These are phyloP conservation scores for Calvatia gigantea DNA, from an alignment of 768 basidiomycete genomes.

Conservation along the genomic window DNA sequence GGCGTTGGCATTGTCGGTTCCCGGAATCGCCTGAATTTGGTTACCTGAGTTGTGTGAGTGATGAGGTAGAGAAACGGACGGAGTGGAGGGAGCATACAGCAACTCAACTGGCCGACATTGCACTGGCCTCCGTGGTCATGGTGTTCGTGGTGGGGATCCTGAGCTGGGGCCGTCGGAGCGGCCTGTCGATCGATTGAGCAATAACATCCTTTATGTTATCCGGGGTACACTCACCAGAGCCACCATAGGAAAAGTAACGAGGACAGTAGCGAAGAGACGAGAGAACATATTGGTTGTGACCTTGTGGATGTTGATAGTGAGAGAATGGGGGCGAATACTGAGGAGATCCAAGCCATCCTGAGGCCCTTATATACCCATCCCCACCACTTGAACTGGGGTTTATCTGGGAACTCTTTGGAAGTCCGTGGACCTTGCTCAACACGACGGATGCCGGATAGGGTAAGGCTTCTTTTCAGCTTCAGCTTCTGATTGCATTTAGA, in stretches of 20 bases:
- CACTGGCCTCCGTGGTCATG: not conserved
- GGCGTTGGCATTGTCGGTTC: not conserved
- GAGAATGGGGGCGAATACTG: not conserved
- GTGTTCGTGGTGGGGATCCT: no score
- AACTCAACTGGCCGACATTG: slow-evolving; percentile 5
- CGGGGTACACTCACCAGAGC: not conserved
- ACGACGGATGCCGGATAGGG: not conserved
- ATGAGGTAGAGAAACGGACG: not conserved
- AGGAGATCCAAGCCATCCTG: not conserved
- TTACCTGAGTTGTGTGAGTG: not conserved
- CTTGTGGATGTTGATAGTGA: not conserved
- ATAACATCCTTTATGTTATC: no score
- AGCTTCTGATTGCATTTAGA: slow-evolving; percentile 8
- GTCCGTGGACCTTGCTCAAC: slow-evolving; percentile 1
- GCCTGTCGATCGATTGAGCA: not conserved
- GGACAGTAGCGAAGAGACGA: slow-evolving; percentile 12
- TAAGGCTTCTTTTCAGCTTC: not conserved
- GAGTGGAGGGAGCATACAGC: not conserved
- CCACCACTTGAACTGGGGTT: not conserved
- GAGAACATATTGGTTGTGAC: slow-evolving; percentile 13
- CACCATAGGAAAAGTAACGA: slow-evolving; percentile 5
- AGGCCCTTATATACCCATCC: slow-evolving; percentile 7
- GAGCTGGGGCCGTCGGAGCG: not conserved
- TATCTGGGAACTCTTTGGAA: not conserved
- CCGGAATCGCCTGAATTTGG: not conserved